A percentile compares a stretch with the other conserved stretches of the same genome.
phyloP scores from a whole-genome alignment of 495 filamentous ascomycete genomes.

The Articulospora tetracladia region DNA sequence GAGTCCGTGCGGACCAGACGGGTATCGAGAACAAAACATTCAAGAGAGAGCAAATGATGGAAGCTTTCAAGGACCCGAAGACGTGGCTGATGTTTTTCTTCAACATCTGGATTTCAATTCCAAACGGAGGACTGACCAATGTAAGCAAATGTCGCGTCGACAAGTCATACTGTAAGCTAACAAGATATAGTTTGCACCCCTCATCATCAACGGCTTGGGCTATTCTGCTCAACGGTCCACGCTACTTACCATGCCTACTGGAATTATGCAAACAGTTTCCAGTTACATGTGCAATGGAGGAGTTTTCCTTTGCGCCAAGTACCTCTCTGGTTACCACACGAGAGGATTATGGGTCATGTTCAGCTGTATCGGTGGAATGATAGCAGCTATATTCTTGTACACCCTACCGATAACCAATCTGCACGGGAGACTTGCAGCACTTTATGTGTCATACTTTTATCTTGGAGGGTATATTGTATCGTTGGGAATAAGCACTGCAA shows the following conservation, averaged over 20 bases:
- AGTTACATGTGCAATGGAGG: conserved; percentile 23
- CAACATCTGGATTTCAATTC: background rate
- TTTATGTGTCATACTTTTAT: conserved; percentile 27
- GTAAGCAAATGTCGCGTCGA: background rate
- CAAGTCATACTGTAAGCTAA: background rate
- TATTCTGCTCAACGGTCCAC: conserved; percentile 14
- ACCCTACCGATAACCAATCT: conserved; percentile 22
- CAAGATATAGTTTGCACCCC: conserved; percentile 12
- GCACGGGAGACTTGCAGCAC: conserved; percentile 18
- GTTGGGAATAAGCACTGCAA: conserved; percentile 24
- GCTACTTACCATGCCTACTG: conserved; percentile 35
- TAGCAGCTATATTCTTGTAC: conserved; percentile 22
- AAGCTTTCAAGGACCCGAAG: conserved; percentile 53
- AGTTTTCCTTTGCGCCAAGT: conserved; percentile 23
- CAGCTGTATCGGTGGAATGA: conserved; percentile 25
- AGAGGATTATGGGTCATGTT: conserved; percentile 26
- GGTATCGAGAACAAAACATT: conserved; percentile 62
- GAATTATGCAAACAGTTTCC: conserved; percentile 38
- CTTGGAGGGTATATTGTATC: conserved; percentile 24
- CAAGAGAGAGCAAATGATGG: conserved; percentile 54
- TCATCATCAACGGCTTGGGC: conserved; percentile 23
- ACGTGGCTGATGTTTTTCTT: conserved; percentile 38
- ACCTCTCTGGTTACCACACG: conserved; percentile 15
- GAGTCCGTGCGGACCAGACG: conserved; percentile 56
- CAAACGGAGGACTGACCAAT: conserved; percentile 9